Base-by-base conservation (phyloP, 345 rosid genomes). In the Viola odorata region DNA sequence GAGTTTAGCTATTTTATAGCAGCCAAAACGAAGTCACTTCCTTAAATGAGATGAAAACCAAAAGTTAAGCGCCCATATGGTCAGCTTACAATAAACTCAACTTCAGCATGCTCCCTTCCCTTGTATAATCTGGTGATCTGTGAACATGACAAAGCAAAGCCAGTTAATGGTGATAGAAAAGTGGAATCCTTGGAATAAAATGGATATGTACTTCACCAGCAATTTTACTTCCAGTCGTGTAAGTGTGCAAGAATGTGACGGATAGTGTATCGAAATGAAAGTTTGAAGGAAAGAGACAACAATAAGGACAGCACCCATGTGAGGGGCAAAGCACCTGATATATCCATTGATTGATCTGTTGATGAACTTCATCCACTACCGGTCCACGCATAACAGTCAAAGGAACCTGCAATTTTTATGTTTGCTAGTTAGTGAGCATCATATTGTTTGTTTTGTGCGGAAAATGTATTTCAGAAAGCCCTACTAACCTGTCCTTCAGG, bases 71-170 rank as follows among this genome's bases (percentile, higher is more conserved):
- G 62, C 47, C 63, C n/a, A 57, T 41, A 32, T 12, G 45, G 61
- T 44, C 71, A 74, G 55, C 98, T 80, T 73, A 89, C 98, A 68
- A 82, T 75, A 75, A 89, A 92, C 77, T 92, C 98, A 12, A 89
- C 89, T 85, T 92, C 98, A 53, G 82, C 96, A 60, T 92, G 96
- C 74, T 89, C 98, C 75, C 79, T 87, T 65, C 72, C 88, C 73
- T 80, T 87, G 96, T 81, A 80, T 61, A 92, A 72, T 72, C 98
- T 81, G 68, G 86, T 81, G 61, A 83, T 70, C 98, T 92, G 87
- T 78, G 68, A 7, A 42, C 63, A 69, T 58, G 47, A 36, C 6
- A 69, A 49, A 41, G 38, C 42, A 67, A 6, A 23, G 56, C 53
- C 57, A 60, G 41, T 56, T 8, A 41, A 51, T 17, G 12, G 56